phyloP scores from a whole-genome alignment of 441 rosid genomes.

The Eutrema salsugineum region DNA sequence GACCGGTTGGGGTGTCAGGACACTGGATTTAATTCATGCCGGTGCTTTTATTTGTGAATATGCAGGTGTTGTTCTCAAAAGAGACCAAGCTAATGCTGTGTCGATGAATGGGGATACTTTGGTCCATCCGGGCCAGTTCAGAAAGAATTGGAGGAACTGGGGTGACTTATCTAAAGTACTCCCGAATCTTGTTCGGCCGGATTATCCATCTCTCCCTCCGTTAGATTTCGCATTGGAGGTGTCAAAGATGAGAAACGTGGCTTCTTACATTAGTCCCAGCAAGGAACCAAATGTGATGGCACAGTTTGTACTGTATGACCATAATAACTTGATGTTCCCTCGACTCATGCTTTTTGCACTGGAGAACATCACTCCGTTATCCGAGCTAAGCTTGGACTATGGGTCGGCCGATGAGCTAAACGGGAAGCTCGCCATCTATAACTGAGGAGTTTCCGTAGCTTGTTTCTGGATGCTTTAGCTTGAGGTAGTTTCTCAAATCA shows the following conservation, averaged over 20 bases:
- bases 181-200: slow-evolving; percentile 45
- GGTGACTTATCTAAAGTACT: slow-evolving; percentile 68
- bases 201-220: slow-evolving; percentile 69
- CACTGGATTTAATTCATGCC: slow-evolving; percentile 72
- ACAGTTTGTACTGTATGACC: slow-evolving; percentile 79
- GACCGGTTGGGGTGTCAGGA: slow-evolving; percentile 83
- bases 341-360: slow-evolving; percentile 83
- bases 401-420: slow-evolving; percentile 64
- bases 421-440: slow-evolving; percentile 63
- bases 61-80: slow-evolving; percentile 71
- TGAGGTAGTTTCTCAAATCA: slow-evolving; percentile 9
- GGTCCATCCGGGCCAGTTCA: slow-evolving; percentile 64
- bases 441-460: not conserved
- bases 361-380: slow-evolving; percentile 79
- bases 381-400: slow-evolving; percentile 86
- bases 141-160: slow-evolving; percentile 71
- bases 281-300: slow-evolving; percentile 74
- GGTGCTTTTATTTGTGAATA: slow-evolving; percentile 89
- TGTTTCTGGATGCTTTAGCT: not conserved
- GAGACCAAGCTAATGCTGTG: slow-evolving; percentile 64
- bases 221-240: slow-evolving; percentile 88
- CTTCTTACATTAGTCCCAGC: slow-evolving; percentile 84
- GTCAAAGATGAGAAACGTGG: slow-evolving; percentile 78
- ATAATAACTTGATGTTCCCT: slow-evolving; percentile 75
- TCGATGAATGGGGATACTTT: slow-evolving; percentile 73